These are phyloP conservation scores for Raddia guianensis DNA, from an alignment of 176 grass and related monocot genomes.

Conservation along the genomic window DNA sequence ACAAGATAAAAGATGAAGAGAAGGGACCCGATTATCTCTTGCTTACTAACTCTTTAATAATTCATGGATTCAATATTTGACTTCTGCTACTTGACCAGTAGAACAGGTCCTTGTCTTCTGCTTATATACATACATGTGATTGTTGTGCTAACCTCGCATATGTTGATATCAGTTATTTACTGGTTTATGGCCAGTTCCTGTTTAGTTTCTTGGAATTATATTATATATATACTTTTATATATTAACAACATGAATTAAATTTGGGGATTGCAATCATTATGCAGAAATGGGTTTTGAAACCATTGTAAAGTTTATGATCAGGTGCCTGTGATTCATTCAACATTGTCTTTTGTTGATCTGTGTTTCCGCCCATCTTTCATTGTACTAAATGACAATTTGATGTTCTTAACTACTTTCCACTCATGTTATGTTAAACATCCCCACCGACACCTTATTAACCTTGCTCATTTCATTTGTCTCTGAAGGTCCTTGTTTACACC, in stretches of 20 bases:
- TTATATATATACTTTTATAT: not conserved
- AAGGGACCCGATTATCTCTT: no score
- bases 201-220: not conserved
- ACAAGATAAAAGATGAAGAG: no score
- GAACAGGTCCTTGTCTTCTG: no score
- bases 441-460: not conserved
- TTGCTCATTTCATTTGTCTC: constrained; percentile 36
- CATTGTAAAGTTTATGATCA: constrained; percentile 1
- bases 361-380: not conserved
- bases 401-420: constrained; percentile 9
- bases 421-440: constrained; percentile 21
- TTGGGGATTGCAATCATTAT: not conserved
- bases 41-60: no score
- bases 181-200: not conserved
- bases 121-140: no score
- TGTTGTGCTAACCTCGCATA: no score
- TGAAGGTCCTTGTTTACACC: constrained; percentile 89
- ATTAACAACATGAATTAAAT: not conserved
- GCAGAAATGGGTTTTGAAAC: not conserved
- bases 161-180: not conserved
- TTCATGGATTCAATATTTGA: no score
- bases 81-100: no score
- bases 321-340: not conserved
- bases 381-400: not conserved
- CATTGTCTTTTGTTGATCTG: constrained; percentile 5